phyloP scores from a whole-genome alignment of 768 basidiomycete species.

The Suillus ampliporus region DNA sequence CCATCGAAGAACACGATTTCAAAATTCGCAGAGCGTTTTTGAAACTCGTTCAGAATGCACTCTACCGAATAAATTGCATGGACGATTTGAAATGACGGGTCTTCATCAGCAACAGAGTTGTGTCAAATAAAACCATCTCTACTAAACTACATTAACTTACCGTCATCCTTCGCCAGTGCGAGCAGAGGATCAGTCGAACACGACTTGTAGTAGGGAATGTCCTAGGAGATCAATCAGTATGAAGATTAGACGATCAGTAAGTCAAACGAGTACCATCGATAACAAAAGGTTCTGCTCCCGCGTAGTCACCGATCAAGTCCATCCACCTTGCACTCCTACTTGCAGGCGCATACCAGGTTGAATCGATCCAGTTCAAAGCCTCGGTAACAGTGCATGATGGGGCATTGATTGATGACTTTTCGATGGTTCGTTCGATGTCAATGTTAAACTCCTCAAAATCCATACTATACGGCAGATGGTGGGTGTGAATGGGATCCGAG shows the following conservation, averaged over 20 bases:
- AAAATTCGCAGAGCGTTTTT: slow-evolving; percentile 55
- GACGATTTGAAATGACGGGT: slow-evolving; percentile 62
- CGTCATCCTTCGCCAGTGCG: slow-evolving; percentile 53
- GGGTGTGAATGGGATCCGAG: background rate
- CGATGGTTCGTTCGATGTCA: slow-evolving; percentile 10
- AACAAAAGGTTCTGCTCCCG: slow-evolving; percentile 67
- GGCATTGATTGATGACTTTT: background rate
- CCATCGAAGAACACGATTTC: slow-evolving; percentile 71
- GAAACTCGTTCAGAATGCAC: slow-evolving; percentile 51
- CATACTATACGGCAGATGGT: slow-evolving; percentile 36
- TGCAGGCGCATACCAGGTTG: slow-evolving; percentile 44
- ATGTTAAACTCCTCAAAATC: slow-evolving; percentile 47
- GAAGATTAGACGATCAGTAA: background rate
- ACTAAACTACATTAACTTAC: slow-evolving; percentile 35
- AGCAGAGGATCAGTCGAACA: slow-evolving; percentile 68
- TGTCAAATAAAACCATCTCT: background rate
- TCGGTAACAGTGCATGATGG: slow-evolving; percentile 19
- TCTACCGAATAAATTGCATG: slow-evolving; percentile 65
- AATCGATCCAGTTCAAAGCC: slow-evolving; percentile 40
- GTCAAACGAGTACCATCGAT: slow-evolving; percentile 54
- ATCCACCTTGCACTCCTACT: slow-evolving; percentile 57
- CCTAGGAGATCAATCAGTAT: slow-evolving; percentile 43
- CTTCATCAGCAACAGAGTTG: slow-evolving; percentile 33
- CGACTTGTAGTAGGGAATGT: slow-evolving; percentile 62
- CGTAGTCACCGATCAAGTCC: slow-evolving; percentile 76